phyloP scores from a whole-genome alignment of 2,329 filamentous ascomycete genomes.

The Claviceps sp. region DNA sequence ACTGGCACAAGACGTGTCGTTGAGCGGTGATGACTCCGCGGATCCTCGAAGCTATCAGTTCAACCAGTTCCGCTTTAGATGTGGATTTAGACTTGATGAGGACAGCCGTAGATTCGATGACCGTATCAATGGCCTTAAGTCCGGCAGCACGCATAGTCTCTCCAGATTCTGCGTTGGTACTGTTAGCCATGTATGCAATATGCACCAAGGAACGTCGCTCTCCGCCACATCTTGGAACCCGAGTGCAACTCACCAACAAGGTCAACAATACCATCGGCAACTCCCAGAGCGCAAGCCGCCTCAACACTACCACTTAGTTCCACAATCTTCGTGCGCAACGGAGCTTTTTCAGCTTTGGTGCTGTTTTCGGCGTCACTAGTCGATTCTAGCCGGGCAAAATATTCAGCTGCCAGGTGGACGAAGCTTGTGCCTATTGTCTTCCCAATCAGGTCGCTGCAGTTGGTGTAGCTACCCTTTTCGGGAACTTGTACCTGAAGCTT shows the following conservation, averaged over 20 bases:
- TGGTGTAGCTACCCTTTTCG: slow-evolving; percentile 59
- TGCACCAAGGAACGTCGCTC: neutral
- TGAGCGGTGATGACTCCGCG: slow-evolving; percentile 90
- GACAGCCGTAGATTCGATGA: slow-evolving; percentile 75
- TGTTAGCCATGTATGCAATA: slow-evolving; percentile 7
- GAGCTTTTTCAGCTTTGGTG: slow-evolving; percentile 25
- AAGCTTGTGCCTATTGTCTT: slow-evolving; percentile 96
- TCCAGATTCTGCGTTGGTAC: slow-evolving; percentile 58
- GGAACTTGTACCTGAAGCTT: slow-evolving; percentile 96
- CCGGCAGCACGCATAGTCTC: slow-evolving; percentile 97
- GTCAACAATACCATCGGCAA: slow-evolving; percentile 94
- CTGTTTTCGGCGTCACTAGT: slow-evolving; percentile 27
- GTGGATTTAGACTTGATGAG: slow-evolving; percentile 83
- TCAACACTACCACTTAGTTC: slow-evolving; percentile 95
- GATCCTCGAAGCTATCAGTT: slow-evolving; percentile 76
- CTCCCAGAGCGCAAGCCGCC: slow-evolving; percentile 86
- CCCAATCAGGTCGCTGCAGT: slow-evolving; percentile 68
- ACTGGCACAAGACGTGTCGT: slow-evolving; percentile 87
- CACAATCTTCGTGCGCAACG: slow-evolving; percentile 75
- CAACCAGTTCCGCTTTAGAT: slow-evolving; percentile 65
- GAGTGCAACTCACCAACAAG: slow-evolving; percentile 63
- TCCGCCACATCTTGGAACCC: too few species aligned
- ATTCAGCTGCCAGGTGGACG: slow-evolving; percentile 66
- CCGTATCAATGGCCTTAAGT: slow-evolving; percentile 85
- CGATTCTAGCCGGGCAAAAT: slow-evolving; percentile 67